A percentile compares a stretch with the other conserved stretches of the same genome.
Evolutionary conservation across 2,329 filamentous ascomycete species (phyloP).

Genomic region (Apiospora saccharicola): DNA sequence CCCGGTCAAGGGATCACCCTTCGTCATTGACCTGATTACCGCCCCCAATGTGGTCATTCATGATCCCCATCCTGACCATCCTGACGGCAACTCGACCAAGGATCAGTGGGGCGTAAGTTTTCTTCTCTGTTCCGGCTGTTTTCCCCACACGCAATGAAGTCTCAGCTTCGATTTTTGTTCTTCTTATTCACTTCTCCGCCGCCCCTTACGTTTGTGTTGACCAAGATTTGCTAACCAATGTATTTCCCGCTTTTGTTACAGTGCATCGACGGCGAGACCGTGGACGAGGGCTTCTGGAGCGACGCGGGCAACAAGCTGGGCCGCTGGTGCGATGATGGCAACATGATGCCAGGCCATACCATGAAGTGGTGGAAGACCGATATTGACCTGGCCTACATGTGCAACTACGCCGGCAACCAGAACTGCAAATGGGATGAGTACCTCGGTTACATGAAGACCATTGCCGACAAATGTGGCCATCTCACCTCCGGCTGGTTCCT

Average conservation of each 20-base stretch:
- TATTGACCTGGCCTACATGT: neutral
- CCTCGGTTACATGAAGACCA: neutral
- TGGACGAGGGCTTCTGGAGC: neutral
- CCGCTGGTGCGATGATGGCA: neutral
- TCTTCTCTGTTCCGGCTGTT: neutral
- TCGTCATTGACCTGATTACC: neutral
- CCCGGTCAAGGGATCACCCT: neutral
- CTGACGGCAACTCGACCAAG: too few relatives aligned
- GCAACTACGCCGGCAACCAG: neutral
- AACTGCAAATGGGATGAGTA: neutral
- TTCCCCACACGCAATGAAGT: neutral
- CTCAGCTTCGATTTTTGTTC: neutral
- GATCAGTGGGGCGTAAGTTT: neutral
- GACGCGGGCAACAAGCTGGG: neutral
- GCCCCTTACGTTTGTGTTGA: neutral
- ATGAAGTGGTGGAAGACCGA: neutral
- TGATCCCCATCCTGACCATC: too few relatives aligned
- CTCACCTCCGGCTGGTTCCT: neutral
- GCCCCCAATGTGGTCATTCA: neutral
- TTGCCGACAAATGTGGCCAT: neutral
- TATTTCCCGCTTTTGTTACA: neutral
- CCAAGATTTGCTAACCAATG: neutral
- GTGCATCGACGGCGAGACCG: neutral
- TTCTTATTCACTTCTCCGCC: neutral
- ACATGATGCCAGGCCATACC: neutral